Base-by-base conservation (phyloP, 1,139 yeast genomes). In the Magnusiomyces paraingens region DNA sequence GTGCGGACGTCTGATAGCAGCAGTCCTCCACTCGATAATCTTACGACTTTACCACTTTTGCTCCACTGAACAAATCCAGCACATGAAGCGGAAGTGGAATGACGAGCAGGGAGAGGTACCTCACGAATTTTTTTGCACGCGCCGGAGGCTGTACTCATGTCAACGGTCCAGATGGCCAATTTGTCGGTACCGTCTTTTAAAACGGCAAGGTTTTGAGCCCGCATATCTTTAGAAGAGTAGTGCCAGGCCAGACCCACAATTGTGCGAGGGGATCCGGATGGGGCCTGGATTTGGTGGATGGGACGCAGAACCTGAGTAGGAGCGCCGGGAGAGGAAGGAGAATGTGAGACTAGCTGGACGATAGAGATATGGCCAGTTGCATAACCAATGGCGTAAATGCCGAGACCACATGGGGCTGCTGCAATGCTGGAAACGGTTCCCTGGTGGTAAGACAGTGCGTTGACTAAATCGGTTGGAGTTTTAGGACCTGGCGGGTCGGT, bases 361-460 rank as follows among this genome's bases (percentile, higher is more conserved):
- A 55, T 51, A 18, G 43, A 26, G n/a, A 55, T 53, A 10, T 50
- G 55, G 32, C 55, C 58, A 1, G 54, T 47, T 18, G 51, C 56
- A 36, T 55, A 55, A 3, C 56, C 56, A 15, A 55, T 49, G 17
- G 56, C 58, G 39, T 47, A 55, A 35, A 51, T 46, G 15, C 52
- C 56, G n/a, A 45, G 41, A 4, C 53, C 55, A 43, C 58, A 55
- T 3, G 58, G 58, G 11, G 58, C 56, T 17, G 58, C 51, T 2
- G 56, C 56, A 17, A 55, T 51, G 32, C 53, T 47, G 1, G 55
- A 53, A 3, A 55, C 51, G 1, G 58, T 52, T 17, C 52, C 54
- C 18, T 49, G 52, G 15, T 50, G 51, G n/a, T 45, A 35, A 11
- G 46, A 29, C 12, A 26, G 8, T 5, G 51, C 22, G 15, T 20